Conservation (phyloP, 1,284 basidiomycete genomes). For the Albatrellus sp. region DNA sequence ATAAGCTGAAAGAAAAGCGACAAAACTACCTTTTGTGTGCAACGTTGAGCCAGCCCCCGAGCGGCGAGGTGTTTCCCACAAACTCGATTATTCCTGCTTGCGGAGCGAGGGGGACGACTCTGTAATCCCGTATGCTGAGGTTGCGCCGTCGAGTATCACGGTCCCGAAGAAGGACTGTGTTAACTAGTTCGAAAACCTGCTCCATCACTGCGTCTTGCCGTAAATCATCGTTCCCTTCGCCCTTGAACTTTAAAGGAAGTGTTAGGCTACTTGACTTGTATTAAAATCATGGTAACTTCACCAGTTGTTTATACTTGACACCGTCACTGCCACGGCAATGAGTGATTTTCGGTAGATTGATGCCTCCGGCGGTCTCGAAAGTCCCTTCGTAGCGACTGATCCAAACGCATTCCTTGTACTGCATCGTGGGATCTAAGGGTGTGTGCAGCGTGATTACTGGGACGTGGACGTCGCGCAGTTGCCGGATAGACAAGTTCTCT, state of each 20-base stretch:
- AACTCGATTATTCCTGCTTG: constrained; percentile 89
- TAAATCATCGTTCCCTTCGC: constrained; percentile 79
- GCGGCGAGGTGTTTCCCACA: constrained; percentile 67
- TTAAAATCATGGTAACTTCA: constrained; percentile 24
- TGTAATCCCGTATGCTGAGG: constrained; percentile 76
- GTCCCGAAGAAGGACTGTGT: constrained; percentile 66
- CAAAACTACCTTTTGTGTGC: constrained; percentile 48
- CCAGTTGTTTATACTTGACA: constrained; percentile 67
- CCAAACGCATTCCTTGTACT: constrained; percentile 58
- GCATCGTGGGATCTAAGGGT: constrained; percentile 58
- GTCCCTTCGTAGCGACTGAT: constrained; percentile 48
- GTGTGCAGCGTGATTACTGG: constrained; percentile 73
- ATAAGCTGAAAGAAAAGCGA: constrained; percentile 10
- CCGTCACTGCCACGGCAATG: constrained; percentile 65
- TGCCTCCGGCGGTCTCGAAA: constrained; percentile 68
- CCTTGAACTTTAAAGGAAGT: constrained; percentile 65
- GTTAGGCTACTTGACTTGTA: neutral
- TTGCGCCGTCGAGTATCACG: constrained; percentile 64
- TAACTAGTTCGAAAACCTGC: constrained; percentile 90
- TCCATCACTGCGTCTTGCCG: constrained; percentile 99
- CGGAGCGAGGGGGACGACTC: constrained; percentile 75
- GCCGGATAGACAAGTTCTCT: constrained; percentile 27
- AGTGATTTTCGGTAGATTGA: constrained; percentile 78
- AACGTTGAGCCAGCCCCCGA: constrained; percentile 48
- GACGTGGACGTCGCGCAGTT: constrained; percentile 46